Evolutionary conservation across 805 yeast genomes (phyloP).

Genomic region (Scheffersomyces ergatensis): DNA sequence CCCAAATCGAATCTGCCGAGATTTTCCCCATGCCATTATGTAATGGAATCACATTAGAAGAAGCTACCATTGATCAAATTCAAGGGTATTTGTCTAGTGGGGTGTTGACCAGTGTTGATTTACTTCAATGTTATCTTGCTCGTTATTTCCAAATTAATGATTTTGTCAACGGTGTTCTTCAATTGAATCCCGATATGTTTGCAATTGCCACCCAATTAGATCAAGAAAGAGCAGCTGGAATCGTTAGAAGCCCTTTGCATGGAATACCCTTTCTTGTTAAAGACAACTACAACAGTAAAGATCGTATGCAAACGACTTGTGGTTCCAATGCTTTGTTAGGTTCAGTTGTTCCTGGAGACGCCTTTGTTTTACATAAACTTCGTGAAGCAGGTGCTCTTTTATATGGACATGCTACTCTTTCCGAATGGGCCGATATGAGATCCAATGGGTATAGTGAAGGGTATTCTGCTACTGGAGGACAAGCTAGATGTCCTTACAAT

Average conservation of each 20-base stretch:
- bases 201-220: constrained; percentile 18
- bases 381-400: constrained; percentile 25
- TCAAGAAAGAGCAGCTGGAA: constrained; percentile 12
- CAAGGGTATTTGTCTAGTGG: constrained; percentile 19
- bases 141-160: constrained; percentile 20
- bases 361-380: constrained; percentile 18
- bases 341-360: constrained; percentile 25
- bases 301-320: constrained; percentile 15
- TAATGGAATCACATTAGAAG: constrained; percentile 20
- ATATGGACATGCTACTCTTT: constrained; percentile 22
- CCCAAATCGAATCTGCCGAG: constrained; percentile 4
- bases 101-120: constrained; percentile 14
- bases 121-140: constrained; percentile 18
- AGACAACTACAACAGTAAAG: constrained; percentile 24
- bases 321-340: constrained; percentile 22
- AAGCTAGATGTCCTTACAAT: constrained; percentile 22
- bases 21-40: constrained; percentile 14
- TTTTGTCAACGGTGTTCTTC: constrained; percentile 16
- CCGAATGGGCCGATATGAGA: constrained; percentile 29
- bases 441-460: constrained; percentile 21
- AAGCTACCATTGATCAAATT: constrained; percentile 25
- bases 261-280: constrained; percentile 26
- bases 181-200: constrained; percentile 21
- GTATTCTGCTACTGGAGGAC: constrained; percentile 24
- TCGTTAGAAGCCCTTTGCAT: constrained; percentile 19